Base-by-base conservation (phyloP, 306 rosid species). In the Hippophae rhamnoides region DNA sequence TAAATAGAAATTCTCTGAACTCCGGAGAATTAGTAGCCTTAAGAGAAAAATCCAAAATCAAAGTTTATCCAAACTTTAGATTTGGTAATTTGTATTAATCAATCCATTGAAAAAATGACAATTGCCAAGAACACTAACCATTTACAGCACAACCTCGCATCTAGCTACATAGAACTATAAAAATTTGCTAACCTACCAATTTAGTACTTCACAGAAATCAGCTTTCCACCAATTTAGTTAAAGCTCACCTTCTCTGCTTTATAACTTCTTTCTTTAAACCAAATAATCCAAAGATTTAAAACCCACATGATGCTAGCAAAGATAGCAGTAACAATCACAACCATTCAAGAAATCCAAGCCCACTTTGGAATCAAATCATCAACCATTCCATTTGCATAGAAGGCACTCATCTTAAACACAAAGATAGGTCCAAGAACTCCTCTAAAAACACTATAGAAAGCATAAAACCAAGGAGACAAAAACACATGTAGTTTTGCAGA, bases 281-380 rank as follows among this genome's bases (percentile, higher is more conserved):
- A 68, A 13, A 57, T 43, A 48, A 48, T 48, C 83, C 86, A 81
- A 52, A 11, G 72, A 54, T 50, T 56, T 46, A 47, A 62, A 26
- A 78, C 59, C 86, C 86, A 81, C 47, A 66, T 14, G 1, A 78
- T 59, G 54, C 86, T 78, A 48, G 60, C 59, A 3, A 66, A 58
- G 14, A 74, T 63, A 5, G 79, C 83, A 38, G 14, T 9, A 2
- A 51, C 74, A 27, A 78, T 78, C 44, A 81, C 83, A 62, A 59
- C 41, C 76, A 78, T 74, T 83, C 86, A 78, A 41, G 86, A 81
- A 62, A 56, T 13, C 86, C 86, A 74, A 7, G 77, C 86, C 83
- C 86, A 81, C 14, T 3, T 56, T 1, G 81, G 79, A 61, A 78
- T 72, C 49, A 38, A n/a, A 13, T 44, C 42, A 46, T 47, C 73